phyloP scores from a whole-genome alignment of 176 grass and related monocot species.

The Chrysopogon serrulatus region DNA sequence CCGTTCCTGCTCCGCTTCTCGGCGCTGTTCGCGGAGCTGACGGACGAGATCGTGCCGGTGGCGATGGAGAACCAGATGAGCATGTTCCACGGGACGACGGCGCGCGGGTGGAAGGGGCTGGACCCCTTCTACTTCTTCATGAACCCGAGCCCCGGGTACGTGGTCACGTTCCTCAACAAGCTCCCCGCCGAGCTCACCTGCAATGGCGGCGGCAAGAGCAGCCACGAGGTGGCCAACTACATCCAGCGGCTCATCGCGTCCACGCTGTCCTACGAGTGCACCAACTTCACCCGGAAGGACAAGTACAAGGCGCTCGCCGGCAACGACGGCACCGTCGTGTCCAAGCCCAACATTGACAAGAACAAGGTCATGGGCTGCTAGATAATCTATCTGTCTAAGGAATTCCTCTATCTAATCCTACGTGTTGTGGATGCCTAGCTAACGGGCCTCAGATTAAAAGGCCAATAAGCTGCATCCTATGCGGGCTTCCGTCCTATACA shows the following conservation, averaged over 20 bases:
- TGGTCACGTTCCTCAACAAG: slow-evolving; percentile 70
- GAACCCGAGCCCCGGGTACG: slow-evolving; percentile 71
- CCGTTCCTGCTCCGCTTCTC: slow-evolving; percentile 72
- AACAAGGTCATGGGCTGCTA: slow-evolving; percentile 49
- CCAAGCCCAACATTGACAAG: slow-evolving; percentile 39
- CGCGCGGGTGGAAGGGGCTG: slow-evolving; percentile 62
- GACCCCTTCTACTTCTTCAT: slow-evolving; percentile 90
- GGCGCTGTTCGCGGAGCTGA: slow-evolving; percentile 71
- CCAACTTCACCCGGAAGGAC: slow-evolving; percentile 71
- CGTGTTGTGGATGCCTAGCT: neutral
- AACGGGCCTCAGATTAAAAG: neutral
- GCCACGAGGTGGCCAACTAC: slow-evolving; percentile 80
- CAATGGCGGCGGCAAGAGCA: slow-evolving; percentile 44
- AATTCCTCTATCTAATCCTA: too few species aligned
- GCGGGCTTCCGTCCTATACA: neutral
- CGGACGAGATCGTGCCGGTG: slow-evolving; percentile 76
- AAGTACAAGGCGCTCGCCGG: slow-evolving; percentile 71
- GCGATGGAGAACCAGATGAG: slow-evolving; percentile 79
- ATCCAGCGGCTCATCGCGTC: slow-evolving; percentile 73
- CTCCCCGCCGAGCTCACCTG: slow-evolving; percentile 64
- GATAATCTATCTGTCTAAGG: too few species aligned
- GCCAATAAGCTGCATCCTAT: neutral
- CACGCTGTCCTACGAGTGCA: slow-evolving; percentile 71
- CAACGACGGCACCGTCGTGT: slow-evolving; percentile 49
- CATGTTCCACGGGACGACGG: slow-evolving; percentile 77